phyloP scores from a whole-genome alignment of 345 rosid species.

The Psidium guajava region DNA sequence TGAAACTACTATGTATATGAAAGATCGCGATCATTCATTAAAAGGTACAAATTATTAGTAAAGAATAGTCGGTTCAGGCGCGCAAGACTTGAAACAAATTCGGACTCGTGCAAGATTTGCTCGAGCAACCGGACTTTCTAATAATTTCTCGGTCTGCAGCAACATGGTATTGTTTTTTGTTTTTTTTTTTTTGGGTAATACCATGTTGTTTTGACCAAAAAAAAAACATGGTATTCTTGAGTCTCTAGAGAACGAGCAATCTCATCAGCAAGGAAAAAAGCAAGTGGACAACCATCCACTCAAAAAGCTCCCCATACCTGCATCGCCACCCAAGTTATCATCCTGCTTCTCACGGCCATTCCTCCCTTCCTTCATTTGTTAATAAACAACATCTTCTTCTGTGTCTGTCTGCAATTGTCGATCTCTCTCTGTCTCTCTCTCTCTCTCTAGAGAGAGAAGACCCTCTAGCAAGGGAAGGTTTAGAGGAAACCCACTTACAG shows the following conservation, averaged over 20 bases:
- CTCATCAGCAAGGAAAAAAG: not conserved
- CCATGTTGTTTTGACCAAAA: too few species aligned
- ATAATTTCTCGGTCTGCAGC: not conserved
- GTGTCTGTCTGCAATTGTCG: not conserved
- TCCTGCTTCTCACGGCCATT: not conserved
- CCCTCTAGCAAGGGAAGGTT: not conserved
- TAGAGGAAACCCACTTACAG: not conserved
- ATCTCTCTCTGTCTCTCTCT: too few species aligned
- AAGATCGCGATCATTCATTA: not conserved
- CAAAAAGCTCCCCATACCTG: not conserved
- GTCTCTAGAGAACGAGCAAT: not conserved
- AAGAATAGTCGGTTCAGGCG: not conserved
- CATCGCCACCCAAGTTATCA: not conserved
- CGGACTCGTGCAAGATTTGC: not conserved
- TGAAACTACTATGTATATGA: not conserved
- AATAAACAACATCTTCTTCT: not conserved
- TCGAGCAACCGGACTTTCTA: not conserved
- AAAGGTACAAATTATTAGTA: not conserved
- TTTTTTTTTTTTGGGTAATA: too few species aligned
- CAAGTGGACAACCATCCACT: not conserved
- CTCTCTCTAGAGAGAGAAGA: not conserved
- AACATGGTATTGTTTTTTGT: not conserved
- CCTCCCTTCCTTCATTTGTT: not conserved
- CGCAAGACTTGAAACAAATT: too few species aligned
- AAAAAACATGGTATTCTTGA: not conserved